These are phyloP conservation scores for Pichia sp. DNA, from an alignment of 1,139 yeast species.

Conservation along the genomic window DNA sequence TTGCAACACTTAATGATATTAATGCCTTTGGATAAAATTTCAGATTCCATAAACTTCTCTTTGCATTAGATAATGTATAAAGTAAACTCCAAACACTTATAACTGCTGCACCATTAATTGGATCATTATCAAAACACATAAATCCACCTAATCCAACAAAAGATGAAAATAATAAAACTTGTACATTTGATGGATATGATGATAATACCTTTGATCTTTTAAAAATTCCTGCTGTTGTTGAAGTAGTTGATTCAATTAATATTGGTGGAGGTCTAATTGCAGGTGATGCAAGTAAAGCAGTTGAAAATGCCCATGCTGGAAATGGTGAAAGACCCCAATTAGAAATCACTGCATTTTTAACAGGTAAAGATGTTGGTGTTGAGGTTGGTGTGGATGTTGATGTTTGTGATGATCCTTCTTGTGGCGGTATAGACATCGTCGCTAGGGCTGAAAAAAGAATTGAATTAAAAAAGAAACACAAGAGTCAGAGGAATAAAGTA, in stretches of 20 bases:
- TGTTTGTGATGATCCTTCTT: neutral
- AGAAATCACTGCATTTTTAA: neutral
- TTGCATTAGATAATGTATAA: constrained; percentile 71
- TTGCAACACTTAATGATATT: constrained; percentile 53
- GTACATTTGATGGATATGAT: constrained; percentile 37
- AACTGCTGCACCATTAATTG: constrained; percentile 82
- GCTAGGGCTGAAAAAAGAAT: neutral
- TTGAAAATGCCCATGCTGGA: constrained; percentile 46
- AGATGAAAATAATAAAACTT: constrained; percentile 56
- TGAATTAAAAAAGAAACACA: neutral
- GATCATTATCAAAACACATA: constrained; percentile 76
- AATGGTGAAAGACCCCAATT: constrained; percentile 37
- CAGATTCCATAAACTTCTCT: constrained; percentile 45
- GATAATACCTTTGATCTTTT: constrained; percentile 1
- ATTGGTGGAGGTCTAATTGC: constrained; percentile 29
- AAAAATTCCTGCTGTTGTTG: constrained; percentile 2
- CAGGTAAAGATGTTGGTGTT: neutral
- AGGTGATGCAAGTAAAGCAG: constrained; percentile 41
- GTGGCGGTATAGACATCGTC: neutral
- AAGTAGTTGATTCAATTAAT: constrained; percentile 9
- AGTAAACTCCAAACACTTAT: constrained; percentile 81
- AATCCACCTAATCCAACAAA: constrained; percentile 75
- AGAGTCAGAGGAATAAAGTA: neutral
- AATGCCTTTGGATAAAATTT: constrained; percentile 57
- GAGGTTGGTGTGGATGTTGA: neutral